phyloP scores from a whole-genome alignment of 2,329 filamentous ascomycete genomes.

The Colletotrichum trifolii region DNA sequence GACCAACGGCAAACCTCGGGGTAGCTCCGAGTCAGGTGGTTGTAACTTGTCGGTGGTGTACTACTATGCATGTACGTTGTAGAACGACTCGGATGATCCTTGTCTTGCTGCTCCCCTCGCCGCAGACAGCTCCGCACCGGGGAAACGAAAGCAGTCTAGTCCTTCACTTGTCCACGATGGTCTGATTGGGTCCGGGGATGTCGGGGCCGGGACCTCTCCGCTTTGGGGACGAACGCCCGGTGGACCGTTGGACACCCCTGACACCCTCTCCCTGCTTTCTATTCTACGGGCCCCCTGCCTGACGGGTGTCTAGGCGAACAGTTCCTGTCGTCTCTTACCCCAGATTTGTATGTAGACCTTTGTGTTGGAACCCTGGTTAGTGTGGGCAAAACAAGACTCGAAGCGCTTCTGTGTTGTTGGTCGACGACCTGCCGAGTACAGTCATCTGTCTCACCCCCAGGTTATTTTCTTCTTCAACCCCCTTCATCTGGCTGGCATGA shows the following conservation, averaged over 20 bases:
- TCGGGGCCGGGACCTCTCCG: constrained; percentile 29
- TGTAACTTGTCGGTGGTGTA: no score
- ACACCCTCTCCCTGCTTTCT: constrained; percentile 1
- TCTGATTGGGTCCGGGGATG: constrained; percentile 29
- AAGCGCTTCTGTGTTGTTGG: constrained; percentile 22
- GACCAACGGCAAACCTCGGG: constrained; percentile 17
- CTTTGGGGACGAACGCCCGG: not conserved
- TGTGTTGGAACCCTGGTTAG: constrained; percentile 12
- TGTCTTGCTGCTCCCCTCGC: constrained; percentile 6
- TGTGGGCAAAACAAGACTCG: constrained; percentile 9
- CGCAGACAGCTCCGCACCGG: constrained; percentile 20
- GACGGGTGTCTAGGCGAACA: constrained; percentile 4
- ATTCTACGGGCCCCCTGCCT: constrained; percentile 10
- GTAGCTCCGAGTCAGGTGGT: constrained; percentile 34
- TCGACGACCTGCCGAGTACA: not conserved
- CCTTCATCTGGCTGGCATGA: constrained; percentile 6
- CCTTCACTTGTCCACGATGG: constrained; percentile 1
- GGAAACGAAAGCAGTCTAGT: constrained; percentile 13
- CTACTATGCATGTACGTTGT: not conserved
- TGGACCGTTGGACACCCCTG: constrained; percentile 22
- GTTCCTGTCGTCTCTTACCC: constrained; percentile 20
- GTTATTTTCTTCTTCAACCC: not conserved
- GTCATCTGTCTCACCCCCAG: constrained; percentile 6
- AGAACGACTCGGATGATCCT: constrained; percentile 26
- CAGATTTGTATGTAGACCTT: constrained; percentile 5